Conservation (phyloP, 495 filamentous ascomycete genomes). For the Aspergillus avenaceus region DNA sequence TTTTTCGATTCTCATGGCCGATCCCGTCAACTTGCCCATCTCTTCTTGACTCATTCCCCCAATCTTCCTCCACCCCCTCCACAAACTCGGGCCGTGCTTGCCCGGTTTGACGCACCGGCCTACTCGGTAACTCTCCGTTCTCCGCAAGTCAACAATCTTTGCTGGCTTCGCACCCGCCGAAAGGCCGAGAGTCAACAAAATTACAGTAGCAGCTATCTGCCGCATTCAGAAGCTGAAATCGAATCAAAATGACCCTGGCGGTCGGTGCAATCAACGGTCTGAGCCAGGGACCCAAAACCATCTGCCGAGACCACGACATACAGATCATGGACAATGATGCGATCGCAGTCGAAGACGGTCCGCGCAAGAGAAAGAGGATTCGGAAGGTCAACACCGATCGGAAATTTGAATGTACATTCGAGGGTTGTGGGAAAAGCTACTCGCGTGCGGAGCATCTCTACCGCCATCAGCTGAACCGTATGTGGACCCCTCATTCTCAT, state of each 20-base stretch:
- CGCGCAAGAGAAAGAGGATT: slow-evolving; percentile 72
- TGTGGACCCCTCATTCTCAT: slow-evolving; percentile 24
- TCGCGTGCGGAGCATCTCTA: slow-evolving; percentile 96
- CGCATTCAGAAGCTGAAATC: neutral
- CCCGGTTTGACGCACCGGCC: neutral
- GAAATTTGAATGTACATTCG: slow-evolving; percentile 88
- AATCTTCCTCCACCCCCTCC: neutral
- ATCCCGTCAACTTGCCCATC: neutral
- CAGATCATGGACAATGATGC: slow-evolving; percentile 25
- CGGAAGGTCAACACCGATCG: slow-evolving; percentile 82
- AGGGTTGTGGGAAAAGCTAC: slow-evolving; percentile 92
- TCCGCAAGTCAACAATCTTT: neutral
- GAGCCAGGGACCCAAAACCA: slow-evolving; percentile 11
- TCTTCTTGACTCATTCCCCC: neutral
- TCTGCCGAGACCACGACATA: slow-evolving; percentile 19
- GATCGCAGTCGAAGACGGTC: slow-evolving; percentile 27
- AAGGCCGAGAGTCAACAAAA: neutral
- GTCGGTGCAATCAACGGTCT: slow-evolving; percentile 24
- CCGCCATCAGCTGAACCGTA: slow-evolving; percentile 94
- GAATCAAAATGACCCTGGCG: slow-evolving; percentile 19
- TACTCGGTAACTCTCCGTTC: neutral
- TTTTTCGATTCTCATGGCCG: neutral
- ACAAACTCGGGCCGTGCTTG: neutral
- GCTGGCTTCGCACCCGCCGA: neutral
- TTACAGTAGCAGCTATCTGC: neutral